Conservation (phyloP, 1,139 yeast species). For the Hyphopichia fennica region DNA sequence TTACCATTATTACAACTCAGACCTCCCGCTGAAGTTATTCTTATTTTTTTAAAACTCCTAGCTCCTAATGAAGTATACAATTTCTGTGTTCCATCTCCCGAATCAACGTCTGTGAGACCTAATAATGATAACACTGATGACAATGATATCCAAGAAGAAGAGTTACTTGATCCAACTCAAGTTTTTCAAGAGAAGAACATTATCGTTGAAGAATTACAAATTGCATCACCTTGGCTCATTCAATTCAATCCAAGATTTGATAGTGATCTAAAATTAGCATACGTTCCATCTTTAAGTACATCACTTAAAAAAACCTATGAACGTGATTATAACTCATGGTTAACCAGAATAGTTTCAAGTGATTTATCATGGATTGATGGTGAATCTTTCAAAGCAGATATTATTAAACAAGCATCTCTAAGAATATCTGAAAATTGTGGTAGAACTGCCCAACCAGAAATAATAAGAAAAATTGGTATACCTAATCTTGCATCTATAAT, state of each 20-base stretch:
- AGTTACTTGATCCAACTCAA: constrained; percentile 9
- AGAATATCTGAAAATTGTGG: constrained; percentile 85
- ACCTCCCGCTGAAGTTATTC: constrained; percentile 53
- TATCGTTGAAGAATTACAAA: constrained; percentile 14
- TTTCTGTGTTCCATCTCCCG: constrained; percentile 31
- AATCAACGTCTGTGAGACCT: not conserved
- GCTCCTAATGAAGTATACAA: constrained; percentile 55
- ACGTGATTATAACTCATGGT: constrained; percentile 50
- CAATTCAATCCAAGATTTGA: constrained; percentile 34
- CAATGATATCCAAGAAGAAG: constrained; percentile 8
- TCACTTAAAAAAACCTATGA: constrained; percentile 21
- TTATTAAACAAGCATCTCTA: constrained; percentile 57
- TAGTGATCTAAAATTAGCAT: constrained; percentile 20
- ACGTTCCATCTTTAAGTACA: constrained; percentile 25
- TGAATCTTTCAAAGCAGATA: constrained; percentile 34
- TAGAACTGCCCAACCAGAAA: constrained; percentile 77
- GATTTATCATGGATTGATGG: constrained; percentile 51
- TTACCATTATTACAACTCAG: constrained; percentile 52
- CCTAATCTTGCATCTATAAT: constrained; percentile 24
- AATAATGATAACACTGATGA: no score
- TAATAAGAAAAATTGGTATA: constrained; percentile 49
- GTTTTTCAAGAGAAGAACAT: constrained; percentile 19
- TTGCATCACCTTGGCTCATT: constrained; percentile 43
- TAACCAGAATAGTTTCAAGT: constrained; percentile 63
- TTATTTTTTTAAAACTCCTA: constrained; percentile 48